Evolutionary conservation across 148 eudicot genomes (phyloP), one percentile per base, ranked within the genome.

Genomic region (Camellia granthamiana): DNA sequence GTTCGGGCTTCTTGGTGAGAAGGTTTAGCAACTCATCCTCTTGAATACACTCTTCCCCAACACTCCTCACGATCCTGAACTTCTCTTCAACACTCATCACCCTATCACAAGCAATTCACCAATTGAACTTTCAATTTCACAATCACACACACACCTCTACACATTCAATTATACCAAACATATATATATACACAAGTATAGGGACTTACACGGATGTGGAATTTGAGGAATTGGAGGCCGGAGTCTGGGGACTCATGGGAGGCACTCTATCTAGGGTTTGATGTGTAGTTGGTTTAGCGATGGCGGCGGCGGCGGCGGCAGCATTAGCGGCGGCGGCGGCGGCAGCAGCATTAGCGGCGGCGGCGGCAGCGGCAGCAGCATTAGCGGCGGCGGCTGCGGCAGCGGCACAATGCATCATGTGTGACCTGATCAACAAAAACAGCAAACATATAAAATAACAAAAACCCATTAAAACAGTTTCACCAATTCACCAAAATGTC

Each of bases 21-120:
- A 89, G 81, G 19, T 84, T 84, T 46, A 79, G 21, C 64, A 89
- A 69, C 79, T 89, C 91, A 60, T 87, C 89, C 60, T 87, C 88
- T 76, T 89, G 88, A 47, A 87, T 89, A 65, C 91, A 89, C 80
- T 89, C 91, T 68, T 89, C 91, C 11, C 90, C 90, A 15, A 89
- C 77, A 69, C 91, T 89, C 79, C 88, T 85, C 73, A 89, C 86
- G 16, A 87, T 82, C 47, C 58, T 74, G 64, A 83, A 89, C 77
- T 84, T 89, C 78, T 87, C 91, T 60, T 89, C 86, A 19, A 79
- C 74, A 41, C 81, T 85, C 90, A 87, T 82, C 81, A 30, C 38
- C 38, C 87, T 84, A 69, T 84, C 46, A 55, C 75, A 69, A 54
- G 7, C 18, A 81, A 55, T 79, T 72, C 23, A 79, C 8, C 59